Evolutionary conservation across 805 yeast genomes (phyloP), one percentile per base, ranked within the genome.

Genomic region (Millerozyma miso): DNA sequence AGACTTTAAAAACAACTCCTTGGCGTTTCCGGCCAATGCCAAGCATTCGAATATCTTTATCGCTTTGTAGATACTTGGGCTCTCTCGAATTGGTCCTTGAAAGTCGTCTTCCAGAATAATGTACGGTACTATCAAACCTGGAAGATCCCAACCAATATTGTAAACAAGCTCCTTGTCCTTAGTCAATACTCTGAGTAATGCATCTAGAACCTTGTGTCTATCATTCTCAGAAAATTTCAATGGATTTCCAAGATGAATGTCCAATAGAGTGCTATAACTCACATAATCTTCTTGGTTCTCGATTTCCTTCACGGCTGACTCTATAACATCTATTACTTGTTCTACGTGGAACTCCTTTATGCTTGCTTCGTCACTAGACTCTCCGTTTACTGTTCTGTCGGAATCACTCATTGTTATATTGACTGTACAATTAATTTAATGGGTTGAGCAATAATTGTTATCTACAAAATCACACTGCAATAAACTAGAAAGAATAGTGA

Each of bases 101-200:
- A 63, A 54, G 38, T 63, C 51, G 38, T 44, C 56, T 47, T 52
- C 64, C 43, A 56, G 65, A 47, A 67, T 80, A 53, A 83, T 57
- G 57, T 74, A 85, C 7, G 71, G 69, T 36, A 88, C 54, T 4
- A 90, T 50, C 39, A 86, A 62, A 26, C 73, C 74, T 1, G 96
- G 96, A n/a, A 90, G 57, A 60, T 90, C 97, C 97, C 97, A 90
- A 2, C 95, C 96, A 46, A 89, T 79, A 50, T 83, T 85, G 35
- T 74, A 70, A 0, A 81, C 68, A 23, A 88, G 61, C 8, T 72
- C 73, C 14, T 71, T 67, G 55, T 84, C 59, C 0, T 56, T 61
- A 2, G 41, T 34, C 26, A 88, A 60, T 0, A 80, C 64, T 0
- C 63, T 66, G 8, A 62, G 50, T 12, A 89, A 49, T 3, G 67